A percentile compares a stretch with the other conserved stretches of the same genome.
These are phyloP conservation scores for Saccharomyces jurei DNA, from an alignment of 805 yeast genomes.

Conservation along the genomic window DNA sequence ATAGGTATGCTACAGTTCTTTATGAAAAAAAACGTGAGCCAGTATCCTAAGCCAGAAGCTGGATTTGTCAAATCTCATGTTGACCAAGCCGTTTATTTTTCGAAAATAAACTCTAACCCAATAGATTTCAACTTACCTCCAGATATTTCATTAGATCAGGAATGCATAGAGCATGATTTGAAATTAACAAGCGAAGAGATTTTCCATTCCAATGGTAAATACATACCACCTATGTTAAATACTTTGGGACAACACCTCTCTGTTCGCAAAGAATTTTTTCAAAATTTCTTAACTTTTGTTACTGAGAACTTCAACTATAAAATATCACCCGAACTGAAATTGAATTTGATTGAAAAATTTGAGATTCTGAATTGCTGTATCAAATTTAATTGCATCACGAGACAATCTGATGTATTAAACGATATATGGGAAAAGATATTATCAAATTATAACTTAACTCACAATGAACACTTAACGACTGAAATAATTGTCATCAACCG, in stretches of 20 bases:
- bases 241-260: slow-evolving; percentile 45
- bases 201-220: slow-evolving; percentile 45
- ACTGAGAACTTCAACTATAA: slow-evolving; percentile 37
- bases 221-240: slow-evolving; percentile 46
- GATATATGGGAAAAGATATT: slow-evolving; percentile 11
- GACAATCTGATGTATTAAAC: slow-evolving; percentile 3
- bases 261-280: slow-evolving; percentile 39
- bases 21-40: slow-evolving; percentile 17
- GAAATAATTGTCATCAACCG: slow-evolving; percentile 22
- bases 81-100: slow-evolving; percentile 72
- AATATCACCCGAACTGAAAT: slow-evolving; percentile 33
- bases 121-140: slow-evolving; percentile 40
- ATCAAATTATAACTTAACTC: not conserved
- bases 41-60: slow-evolving; percentile 11
- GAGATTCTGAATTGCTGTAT: slow-evolving; percentile 44
- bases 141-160: slow-evolving; percentile 37
- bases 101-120: slow-evolving; percentile 37
- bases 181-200: slow-evolving; percentile 47
- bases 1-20: slow-evolving; percentile 60
- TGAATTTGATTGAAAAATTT: slow-evolving; percentile 32
- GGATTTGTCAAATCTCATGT: slow-evolving; percentile 59
- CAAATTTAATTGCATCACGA: slow-evolving; percentile 24
- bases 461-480: slow-evolving; percentile 7
- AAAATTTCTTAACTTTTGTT: slow-evolving; percentile 39
- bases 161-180: slow-evolving; percentile 46